Percentiles rank a stretch among this genome's conserved stretches.
Conservation (phyloP, 441 rosid genomes). For the Populus hybrid region DNA sequence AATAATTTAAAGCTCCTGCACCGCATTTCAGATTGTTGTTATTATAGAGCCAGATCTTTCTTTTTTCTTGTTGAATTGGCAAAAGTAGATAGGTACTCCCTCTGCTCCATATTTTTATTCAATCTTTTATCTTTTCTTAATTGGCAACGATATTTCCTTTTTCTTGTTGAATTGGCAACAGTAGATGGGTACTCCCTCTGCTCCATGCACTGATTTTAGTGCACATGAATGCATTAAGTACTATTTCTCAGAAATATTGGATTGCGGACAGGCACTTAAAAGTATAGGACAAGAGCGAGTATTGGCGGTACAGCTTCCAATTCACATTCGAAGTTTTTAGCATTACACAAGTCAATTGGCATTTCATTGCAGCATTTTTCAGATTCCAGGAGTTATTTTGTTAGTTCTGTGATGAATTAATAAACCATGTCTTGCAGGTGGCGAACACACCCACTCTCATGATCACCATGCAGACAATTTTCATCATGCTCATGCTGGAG, state of each 20-base stretch:
- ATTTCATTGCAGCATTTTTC: not conserved
- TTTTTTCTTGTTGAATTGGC: too few species aligned
- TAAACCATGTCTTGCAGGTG: slow-evolving; percentile 51
- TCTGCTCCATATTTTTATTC: too few species aligned
- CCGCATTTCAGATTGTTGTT: too few species aligned
- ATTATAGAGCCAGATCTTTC: too few species aligned
- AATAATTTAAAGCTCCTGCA: too few species aligned
- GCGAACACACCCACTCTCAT: slow-evolving; percentile 67
- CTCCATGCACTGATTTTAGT: not conserved
- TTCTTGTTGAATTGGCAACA: too few species aligned
- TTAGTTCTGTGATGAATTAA: slow-evolving; percentile 11
- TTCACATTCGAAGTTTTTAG: not conserved
- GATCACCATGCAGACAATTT: slow-evolving; percentile 47
- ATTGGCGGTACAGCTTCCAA: not conserved
- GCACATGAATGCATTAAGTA: not conserved
- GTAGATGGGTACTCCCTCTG: too few species aligned
- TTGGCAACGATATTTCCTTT: too few species aligned
- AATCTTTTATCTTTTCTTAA: too few species aligned
- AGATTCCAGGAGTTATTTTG: not conserved
- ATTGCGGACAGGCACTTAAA: not conserved
- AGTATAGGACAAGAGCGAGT: not conserved
- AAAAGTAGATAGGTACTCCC: too few species aligned
- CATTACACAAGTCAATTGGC: not conserved
- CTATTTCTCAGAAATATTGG: not conserved
- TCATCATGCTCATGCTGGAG: slow-evolving; percentile 43